Base-by-base conservation (phyloP, 805 yeast species). In the Torulaspora quercuum region DNA sequence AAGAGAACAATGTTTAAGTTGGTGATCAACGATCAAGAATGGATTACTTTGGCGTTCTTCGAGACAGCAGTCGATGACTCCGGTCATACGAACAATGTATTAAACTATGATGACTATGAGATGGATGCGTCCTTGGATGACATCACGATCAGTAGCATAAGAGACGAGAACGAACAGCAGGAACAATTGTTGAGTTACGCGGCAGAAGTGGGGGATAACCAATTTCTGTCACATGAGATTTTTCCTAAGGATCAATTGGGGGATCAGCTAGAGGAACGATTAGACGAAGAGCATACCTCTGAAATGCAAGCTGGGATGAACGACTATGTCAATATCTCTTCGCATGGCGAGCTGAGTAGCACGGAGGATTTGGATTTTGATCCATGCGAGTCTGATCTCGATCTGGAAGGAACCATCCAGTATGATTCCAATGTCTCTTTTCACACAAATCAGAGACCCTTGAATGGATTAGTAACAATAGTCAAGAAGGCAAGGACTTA, bases 271-370 rank as follows among this genome's bases (percentile, higher is more conserved):
- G 22, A 26, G 3, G 37, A 22, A 21, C 27, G 27, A 7, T 11
- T 26, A 4, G 36, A 34, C 7, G 21, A 33, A 3, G 27, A 22
- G 10, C 28, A 25, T 11, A 22, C 32, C 3, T 30, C 34, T 13
- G 29, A 35, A 12, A 32, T 37, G 4, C 43, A 33, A 12, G 35
- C 24, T 10, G 46, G 31, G 13, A 25, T 34, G 25, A 42, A 44
- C 31, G 57, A 55, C 23, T 57, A 51, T 25, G 49, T 57, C 4
- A 55, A 55, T 17, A 44, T 57, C 11, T 52, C 59, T 6, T 57
- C 62, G 2, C 49, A 48, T 22, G 52, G 56, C 20, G 60, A 57
- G 32, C 34, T 57, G 17, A 52, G 60, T 33, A 55, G 59, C 28
- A 46, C 55, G 1, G 62, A 57, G 34, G 55, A 57, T 29, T 35